Evolutionary conservation across 202 grass and related monocot genomes (phyloP).

Genomic region (Schoenoplectus triqueter): DNA sequence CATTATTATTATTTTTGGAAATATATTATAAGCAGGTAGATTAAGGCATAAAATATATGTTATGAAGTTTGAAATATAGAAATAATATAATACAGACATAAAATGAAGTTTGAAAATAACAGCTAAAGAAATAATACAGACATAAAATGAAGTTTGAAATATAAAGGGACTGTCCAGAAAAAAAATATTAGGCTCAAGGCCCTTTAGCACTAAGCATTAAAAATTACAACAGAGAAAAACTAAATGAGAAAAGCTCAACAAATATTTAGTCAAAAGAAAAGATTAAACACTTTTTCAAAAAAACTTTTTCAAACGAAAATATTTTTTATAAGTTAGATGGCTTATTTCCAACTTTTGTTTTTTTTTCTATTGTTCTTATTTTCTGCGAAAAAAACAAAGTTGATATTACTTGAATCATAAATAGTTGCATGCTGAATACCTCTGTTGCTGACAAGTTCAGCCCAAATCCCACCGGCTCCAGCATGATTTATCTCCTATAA

Average conservation of each 20-base stretch:
- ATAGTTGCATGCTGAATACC: constrained; percentile 40
- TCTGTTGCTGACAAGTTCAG: constrained; percentile 76
- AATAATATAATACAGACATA: too few relatives aligned
- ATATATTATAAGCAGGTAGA: background rate
- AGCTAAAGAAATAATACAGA: too few relatives aligned
- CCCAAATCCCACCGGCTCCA: constrained; percentile 84
- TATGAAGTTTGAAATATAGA: background rate
- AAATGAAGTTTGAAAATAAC: background rate
- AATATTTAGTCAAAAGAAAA: background rate
- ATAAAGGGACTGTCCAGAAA: background rate
- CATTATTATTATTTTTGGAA: background rate
- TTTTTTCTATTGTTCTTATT: background rate
- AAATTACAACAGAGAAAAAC: background rate
- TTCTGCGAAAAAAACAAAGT: background rate
- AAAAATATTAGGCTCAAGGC: background rate
- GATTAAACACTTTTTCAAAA: too few relatives aligned
- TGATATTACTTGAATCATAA: background rate
- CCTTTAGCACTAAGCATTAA: background rate
- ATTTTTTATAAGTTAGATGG: too few relatives aligned
- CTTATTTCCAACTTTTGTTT: background rate
- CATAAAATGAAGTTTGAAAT: background rate
- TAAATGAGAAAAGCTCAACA: background rate
- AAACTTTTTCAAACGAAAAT: too few relatives aligned
- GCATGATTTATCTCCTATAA: constrained; percentile 86
- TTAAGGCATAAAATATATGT: background rate